Percentiles rank a stretch among this genome's conserved stretches.
Evolutionary conservation across 176 grass and related monocot species (phyloP).

Genomic region (Rhynchospora breviuscula): DNA sequence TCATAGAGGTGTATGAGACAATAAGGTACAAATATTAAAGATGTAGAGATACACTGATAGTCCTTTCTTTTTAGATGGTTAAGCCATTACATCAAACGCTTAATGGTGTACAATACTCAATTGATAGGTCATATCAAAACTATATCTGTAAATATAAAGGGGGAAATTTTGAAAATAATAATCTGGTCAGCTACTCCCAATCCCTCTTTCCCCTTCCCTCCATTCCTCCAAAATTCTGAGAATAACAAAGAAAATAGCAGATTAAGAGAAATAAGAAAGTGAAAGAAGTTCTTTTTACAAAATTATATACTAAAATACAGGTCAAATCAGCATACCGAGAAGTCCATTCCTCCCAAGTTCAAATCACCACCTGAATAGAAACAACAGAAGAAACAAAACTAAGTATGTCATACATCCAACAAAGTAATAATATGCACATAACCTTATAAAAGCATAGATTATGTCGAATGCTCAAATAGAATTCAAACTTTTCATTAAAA

Average conservation of each 20-base stretch:
- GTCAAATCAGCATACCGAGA: conserved; percentile 44
- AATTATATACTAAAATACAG: neutral
- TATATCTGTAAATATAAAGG: too few relatives aligned
- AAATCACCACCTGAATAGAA: conserved; percentile 41
- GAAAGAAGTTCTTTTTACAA: neutral
- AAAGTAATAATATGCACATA: neutral
- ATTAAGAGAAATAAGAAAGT: conserved; percentile 14
- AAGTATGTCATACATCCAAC: neutral
- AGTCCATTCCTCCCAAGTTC: conserved; percentile 91
- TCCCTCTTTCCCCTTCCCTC: conserved; percentile 22
- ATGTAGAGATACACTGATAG: conserved; percentile 75
- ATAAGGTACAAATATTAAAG: conserved; percentile 36
- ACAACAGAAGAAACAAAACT: neutral
- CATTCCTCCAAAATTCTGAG: conserved; percentile 69
- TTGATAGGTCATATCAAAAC: too few relatives aligned
- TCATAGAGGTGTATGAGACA: neutral
- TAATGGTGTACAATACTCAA: too few relatives aligned
- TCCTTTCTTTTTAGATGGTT: conserved; percentile 13
- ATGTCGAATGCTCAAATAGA: neutral
- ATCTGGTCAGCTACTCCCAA: neutral
- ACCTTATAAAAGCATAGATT: neutral
- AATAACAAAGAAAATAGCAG: conserved; percentile 19
- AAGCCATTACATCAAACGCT: conserved; percentile 31
- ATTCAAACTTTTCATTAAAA: conserved; percentile 5
- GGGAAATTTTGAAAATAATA: too few relatives aligned